These are phyloP conservation scores for Penicillium glabrum DNA, from an alignment of 2,329 filamentous ascomycete species.

Conservation along the genomic window DNA sequence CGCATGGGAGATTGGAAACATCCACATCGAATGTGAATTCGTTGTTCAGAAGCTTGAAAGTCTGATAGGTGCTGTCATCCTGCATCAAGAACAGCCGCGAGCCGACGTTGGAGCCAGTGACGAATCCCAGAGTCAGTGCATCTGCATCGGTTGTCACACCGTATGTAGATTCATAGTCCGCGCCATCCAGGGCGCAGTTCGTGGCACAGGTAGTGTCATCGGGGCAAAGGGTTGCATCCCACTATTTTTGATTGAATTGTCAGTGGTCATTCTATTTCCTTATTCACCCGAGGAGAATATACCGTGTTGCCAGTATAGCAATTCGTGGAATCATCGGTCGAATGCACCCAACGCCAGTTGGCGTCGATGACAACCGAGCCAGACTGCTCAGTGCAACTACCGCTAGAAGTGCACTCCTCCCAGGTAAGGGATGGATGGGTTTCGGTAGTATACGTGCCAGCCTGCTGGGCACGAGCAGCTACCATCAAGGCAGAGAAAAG, in stretches of 20 bases:
- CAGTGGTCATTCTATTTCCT: neutral
- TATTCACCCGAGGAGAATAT: neutral
- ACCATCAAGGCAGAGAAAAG: constrained; percentile 31
- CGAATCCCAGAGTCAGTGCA: constrained; percentile 50
- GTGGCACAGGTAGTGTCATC: constrained; percentile 51
- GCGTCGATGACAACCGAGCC: constrained; percentile 57
- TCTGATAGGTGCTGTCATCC: constrained; percentile 61
- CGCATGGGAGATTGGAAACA: constrained; percentile 66
- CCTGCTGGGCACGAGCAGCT: constrained; percentile 31
- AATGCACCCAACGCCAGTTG: constrained; percentile 61
- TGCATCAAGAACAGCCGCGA: constrained; percentile 66
- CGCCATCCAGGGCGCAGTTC: constrained; percentile 59
- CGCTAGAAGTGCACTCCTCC: constrained; percentile 53
- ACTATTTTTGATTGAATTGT: constrained; percentile 17
- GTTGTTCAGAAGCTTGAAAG: constrained; percentile 64
- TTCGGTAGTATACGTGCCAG: constrained; percentile 29
- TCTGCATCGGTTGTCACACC: constrained; percentile 53
- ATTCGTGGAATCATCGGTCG: constrained; percentile 51
- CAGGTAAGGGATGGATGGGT: constrained; percentile 55
- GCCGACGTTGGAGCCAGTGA: constrained; percentile 46
- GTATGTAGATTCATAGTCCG: constrained; percentile 54
- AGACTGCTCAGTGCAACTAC: constrained; percentile 53
- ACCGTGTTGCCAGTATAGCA: constrained; percentile 56
- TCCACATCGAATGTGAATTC: constrained; percentile 75
- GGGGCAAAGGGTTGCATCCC: constrained; percentile 51